A percentile compares a stretch with the other conserved stretches of the same genome.
Evolutionary conservation across 139 green algal species (phyloP).

Genomic region (Eudorina sp.): DNA sequence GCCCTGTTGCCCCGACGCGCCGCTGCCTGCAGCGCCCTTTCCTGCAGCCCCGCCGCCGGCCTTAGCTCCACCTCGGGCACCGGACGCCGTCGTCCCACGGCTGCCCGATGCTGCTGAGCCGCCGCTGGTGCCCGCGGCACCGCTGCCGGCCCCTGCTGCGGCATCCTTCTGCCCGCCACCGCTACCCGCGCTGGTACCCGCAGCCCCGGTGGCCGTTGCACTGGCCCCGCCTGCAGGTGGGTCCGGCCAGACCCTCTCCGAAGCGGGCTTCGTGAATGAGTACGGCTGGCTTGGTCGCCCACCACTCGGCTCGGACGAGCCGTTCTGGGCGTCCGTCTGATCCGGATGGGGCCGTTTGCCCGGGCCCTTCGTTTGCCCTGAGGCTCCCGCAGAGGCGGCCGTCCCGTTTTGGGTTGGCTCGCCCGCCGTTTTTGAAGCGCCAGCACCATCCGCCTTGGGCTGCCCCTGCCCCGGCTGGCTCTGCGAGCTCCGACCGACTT

Average conservation of each 20-base stretch:
- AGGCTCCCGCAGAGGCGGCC: no score
- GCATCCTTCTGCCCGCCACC: not conserved
- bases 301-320: no score
- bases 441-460: no score
- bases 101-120: no score
- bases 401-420: no score
- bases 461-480: no score
- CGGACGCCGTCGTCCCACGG: not conserved
- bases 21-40: not conserved
- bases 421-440: no score
- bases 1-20: not conserved
- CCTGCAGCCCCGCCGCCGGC: not conserved
- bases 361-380: no score
- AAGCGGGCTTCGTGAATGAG: not conserved
- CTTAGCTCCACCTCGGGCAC: not conserved
- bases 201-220: not conserved
- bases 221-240: not conserved
- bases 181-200: not conserved
- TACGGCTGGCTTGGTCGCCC: constrained; percentile 34
- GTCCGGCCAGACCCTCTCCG: not conserved
- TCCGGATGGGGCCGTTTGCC: no score
- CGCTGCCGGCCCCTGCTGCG: not conserved
- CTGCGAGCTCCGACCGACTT: not conserved
- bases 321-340: no score
- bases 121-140: not conserved